phyloP scores from a whole-genome alignment of 345 rosid genomes.

The Kernera saxatilis region DNA sequence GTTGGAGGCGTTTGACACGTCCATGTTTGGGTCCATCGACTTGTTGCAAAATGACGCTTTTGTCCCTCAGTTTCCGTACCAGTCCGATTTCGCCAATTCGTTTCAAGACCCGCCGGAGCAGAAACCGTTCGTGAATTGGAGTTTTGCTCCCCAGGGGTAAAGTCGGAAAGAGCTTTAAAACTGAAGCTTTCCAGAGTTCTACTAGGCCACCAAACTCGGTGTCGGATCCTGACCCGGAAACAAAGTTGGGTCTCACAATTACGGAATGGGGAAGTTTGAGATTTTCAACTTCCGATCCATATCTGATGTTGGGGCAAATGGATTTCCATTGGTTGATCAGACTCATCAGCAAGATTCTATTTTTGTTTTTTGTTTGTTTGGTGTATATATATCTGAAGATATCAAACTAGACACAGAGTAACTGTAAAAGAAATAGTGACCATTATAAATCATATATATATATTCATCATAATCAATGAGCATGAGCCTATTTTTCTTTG shows the following conservation, averaged over 20 bases:
- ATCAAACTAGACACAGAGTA: background rate
- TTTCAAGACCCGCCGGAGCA: slow-evolving; percentile 18
- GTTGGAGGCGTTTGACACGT: slow-evolving; percentile 24
- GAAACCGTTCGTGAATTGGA: slow-evolving; percentile 24
- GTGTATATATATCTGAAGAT: background rate
- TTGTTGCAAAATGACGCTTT: slow-evolving; percentile 47
- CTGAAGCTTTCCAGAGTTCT: background rate
- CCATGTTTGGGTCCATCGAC: slow-evolving; percentile 36
- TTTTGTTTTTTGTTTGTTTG: background rate
- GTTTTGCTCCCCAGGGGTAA: slow-evolving; percentile 6
- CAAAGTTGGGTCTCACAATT: slow-evolving; percentile 24
- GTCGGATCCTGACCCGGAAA: slow-evolving; percentile 36
- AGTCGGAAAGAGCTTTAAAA: background rate
- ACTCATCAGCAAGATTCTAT: slow-evolving; percentile 4
- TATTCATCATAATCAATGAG: slow-evolving; percentile 26
- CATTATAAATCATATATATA: slow-evolving; percentile 8
- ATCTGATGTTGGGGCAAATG: slow-evolving; percentile 29
- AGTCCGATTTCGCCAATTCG: slow-evolving; percentile 12
- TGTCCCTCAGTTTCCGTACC: slow-evolving; percentile 39
- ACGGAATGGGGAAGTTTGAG: slow-evolving; percentile 39
- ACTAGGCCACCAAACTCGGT: background rate
- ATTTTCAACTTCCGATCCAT: slow-evolving; percentile 38
- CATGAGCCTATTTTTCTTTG: slow-evolving; percentile 19
- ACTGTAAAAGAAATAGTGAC: slow-evolving; percentile 8
- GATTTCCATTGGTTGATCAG: background rate